Conservation (phyloP, 331 rosid genomes). For the Malus hybrid region DNA sequence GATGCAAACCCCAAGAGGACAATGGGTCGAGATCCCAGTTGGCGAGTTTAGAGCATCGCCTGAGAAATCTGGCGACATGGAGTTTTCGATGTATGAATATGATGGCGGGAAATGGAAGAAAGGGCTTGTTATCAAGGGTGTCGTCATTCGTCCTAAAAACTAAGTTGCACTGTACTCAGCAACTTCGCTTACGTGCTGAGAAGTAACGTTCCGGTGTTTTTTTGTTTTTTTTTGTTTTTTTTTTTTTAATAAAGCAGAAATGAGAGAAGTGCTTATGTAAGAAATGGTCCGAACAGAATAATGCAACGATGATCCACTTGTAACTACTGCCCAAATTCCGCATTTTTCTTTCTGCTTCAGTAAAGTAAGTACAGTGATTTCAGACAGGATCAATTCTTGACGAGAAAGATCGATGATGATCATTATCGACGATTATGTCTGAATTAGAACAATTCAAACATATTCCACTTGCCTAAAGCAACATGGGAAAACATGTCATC, state of each 20-base stretch:
- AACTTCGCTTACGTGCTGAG: not conserved
- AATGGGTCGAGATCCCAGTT: conserved; percentile 49
- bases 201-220: not conserved
- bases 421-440: not conserved
- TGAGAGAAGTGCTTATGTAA: not conserved
- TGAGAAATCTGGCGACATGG: conserved; percentile 34
- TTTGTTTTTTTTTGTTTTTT: not conserved
- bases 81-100: conserved; percentile 38
- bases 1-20: conserved; percentile 15
- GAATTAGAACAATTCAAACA: not conserved
- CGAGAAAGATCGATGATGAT: not conserved
- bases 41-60: conserved; percentile 40
- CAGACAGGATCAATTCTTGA: not conserved
- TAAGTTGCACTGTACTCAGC: not conserved
- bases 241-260: not conserved
- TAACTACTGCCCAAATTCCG: no score
- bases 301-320: not conserved
- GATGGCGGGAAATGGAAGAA: conserved; percentile 50
- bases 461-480: not conserved
- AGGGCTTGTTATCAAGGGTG: conserved; percentile 55
- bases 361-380: not conserved
- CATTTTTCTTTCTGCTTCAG: no score
- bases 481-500: not conserved
- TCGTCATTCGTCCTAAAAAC: conserved; percentile 40
- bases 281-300: not conserved